These are phyloP conservation scores for Neopestalotiopsis sp. DNA, from an alignment of 2,329 filamentous ascomycete species.

Conservation along the genomic window DNA sequence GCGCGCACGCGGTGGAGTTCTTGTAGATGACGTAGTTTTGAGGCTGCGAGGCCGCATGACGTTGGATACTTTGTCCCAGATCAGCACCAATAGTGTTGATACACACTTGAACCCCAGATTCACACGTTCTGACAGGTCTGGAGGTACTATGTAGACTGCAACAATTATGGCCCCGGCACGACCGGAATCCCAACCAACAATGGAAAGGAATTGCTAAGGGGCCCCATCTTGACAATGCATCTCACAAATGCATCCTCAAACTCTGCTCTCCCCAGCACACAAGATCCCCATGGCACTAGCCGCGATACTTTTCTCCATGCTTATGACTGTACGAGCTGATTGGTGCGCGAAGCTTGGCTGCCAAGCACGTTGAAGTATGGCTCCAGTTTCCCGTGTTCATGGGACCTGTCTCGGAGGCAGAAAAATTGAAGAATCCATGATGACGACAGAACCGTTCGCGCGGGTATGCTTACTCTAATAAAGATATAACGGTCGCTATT, in stretches of 20 bases:
- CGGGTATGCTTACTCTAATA: conserved; percentile 1
- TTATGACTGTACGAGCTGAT: background rate
- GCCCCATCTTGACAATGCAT: background rate
- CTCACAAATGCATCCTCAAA: background rate
- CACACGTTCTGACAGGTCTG: too few species aligned
- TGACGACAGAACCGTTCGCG: conserved; percentile 6
- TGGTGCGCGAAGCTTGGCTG: background rate
- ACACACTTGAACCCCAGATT: too few species aligned
- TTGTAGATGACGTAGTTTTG: background rate
- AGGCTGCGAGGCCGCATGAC: background rate
- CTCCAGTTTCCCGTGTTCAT: background rate
- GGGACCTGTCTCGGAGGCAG: background rate
- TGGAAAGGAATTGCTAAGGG: background rate
- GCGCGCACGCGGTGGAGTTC: background rate
- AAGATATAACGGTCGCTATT: background rate
- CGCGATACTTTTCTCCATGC: background rate
- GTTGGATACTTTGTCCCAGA: background rate
- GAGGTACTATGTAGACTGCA: background rate
- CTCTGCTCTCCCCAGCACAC: background rate
- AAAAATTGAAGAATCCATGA: background rate
- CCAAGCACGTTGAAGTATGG: background rate
- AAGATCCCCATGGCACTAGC: background rate
- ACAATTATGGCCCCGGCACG: background rate
- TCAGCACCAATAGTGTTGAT: too few species aligned
- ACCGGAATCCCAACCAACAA: background rate